Evolutionary conservation across 306 rosid species (phyloP), one percentile per base, ranked within the genome.

Genomic region (Alnus glutinosa): DNA sequence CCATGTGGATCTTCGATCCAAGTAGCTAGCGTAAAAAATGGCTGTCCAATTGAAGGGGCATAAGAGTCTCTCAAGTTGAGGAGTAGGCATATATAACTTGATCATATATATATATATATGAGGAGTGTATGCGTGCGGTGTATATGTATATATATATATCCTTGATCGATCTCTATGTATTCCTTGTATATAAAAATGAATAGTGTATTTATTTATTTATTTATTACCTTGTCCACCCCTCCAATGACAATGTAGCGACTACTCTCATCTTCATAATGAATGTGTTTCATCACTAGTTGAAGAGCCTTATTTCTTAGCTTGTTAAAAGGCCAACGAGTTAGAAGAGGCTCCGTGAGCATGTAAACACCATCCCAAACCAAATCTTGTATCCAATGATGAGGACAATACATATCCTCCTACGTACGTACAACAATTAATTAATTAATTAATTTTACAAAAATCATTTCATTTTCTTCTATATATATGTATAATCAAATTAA

Each of bases 1-100:
- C 90, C 88, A 47, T 78, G 71, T 0, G 90, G 87, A 67, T 87
- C 87, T 15, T 87, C 88, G 2, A 59, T 73, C 90, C 90, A 87
- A 18, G 83, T 61, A 63, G 85, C 81, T 49, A 87, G 85, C 78
- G 77, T 82, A 77, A 52, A 81, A 23, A 84, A 44, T 11, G 84
- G 77, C 90, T 82, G 70, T 54, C n/a, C 18, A 71, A 73, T 23
- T 15, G 11, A 68, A 68, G 30, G 14, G 19, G 51, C 52, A 34
- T 66, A 2, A 36, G 5, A 39, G 5, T 39, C 44, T 39, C 44
- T 39, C 44, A 39, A 39, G 44, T 39, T 39, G 3, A 39, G 10
- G 49, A 2, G 46, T 67, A 16, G 49, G 15, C 13, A 37, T 67
- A 7, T 18, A 39, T 67, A 6, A 6, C 48, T 23, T 61, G 39